Percentiles rank a stretch among this genome's conserved stretches.
phyloP scores from a whole-genome alignment of 1,284 basidiomycete genomes.

The Ustilago shanxiensis region DNA sequence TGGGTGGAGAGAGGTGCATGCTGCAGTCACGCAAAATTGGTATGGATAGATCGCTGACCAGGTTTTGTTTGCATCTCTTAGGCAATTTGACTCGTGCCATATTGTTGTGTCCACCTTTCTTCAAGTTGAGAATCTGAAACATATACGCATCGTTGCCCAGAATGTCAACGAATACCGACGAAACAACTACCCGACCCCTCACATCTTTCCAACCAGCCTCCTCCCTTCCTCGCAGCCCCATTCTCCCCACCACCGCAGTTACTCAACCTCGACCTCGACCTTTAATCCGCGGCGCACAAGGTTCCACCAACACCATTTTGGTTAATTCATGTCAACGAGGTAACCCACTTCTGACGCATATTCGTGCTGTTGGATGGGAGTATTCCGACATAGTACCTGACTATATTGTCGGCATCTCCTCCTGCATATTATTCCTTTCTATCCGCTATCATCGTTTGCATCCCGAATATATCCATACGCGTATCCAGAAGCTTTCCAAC shows the following conservation, averaged over 20 bases:
- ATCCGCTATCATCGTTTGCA: slow-evolving; percentile 95
- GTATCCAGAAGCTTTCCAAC: slow-evolving; percentile 86
- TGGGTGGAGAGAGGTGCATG: background rate
- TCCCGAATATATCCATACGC: slow-evolving; percentile 93
- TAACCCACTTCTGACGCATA: slow-evolving; percentile 86
- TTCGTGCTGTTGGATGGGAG: slow-evolving; percentile 91
- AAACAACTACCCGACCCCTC: slow-evolving; percentile 21
- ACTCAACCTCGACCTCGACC: slow-evolving; percentile 51
- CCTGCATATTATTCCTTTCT: slow-evolving; percentile 73
- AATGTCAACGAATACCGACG: background rate
- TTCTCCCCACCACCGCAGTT: slow-evolving; percentile 2
- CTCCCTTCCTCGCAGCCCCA: slow-evolving; percentile 23
- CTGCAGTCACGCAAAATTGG: too few species aligned
- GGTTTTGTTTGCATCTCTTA: too few species aligned
- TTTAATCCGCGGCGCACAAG: slow-evolving; percentile 54
- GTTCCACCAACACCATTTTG: slow-evolving; percentile 58
- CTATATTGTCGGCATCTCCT: slow-evolving; percentile 65
- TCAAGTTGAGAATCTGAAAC: too few species aligned
- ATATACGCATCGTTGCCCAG: too few species aligned
- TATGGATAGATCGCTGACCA: too few species aligned
- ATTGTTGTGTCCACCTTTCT: too few species aligned
- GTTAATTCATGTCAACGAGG: slow-evolving; percentile 76
- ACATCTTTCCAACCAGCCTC: slow-evolving; percentile 52
- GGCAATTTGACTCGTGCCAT: too few species aligned
- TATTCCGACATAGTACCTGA: slow-evolving; percentile 94